Conservation (phyloP, 257 asterid species). For the Scutellaria minor region DNA sequence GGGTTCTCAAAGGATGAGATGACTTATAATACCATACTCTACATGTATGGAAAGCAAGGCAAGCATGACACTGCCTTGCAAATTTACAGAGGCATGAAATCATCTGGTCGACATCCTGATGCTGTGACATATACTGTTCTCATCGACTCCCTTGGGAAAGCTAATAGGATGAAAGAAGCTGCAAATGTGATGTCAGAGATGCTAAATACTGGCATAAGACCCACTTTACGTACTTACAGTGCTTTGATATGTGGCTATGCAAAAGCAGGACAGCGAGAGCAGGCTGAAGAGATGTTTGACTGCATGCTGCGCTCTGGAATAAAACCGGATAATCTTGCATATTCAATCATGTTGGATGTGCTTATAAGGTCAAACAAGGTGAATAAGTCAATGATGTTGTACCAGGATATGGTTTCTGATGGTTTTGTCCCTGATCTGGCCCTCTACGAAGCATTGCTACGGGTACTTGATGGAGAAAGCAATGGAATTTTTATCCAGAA, state of each 20-base stretch:
- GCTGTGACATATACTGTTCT: conserved; percentile 91
- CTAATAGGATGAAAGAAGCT: conserved; percentile 81
- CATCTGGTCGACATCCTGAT: conserved; percentile 81
- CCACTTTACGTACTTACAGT: conserved; percentile 85
- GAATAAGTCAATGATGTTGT: conserved; percentile 63
- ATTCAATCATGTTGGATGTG: conserved; percentile 81
- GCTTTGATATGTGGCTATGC: conserved; percentile 97
- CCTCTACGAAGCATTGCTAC: conserved; percentile 65
- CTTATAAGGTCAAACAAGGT: conserved; percentile 69
- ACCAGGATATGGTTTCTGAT: conserved; percentile 68
- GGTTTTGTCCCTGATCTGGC: conserved; percentile 73
- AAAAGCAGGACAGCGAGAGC: conserved; percentile 68
- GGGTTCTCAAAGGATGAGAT: conserved; percentile 89
- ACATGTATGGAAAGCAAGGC: conserved; percentile 86
- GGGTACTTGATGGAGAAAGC: conserved; percentile 59
- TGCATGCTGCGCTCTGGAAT: conserved; percentile 90
- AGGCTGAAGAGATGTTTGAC: conserved; percentile 73
- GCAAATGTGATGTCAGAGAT: conserved; percentile 86
- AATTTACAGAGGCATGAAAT: conserved; percentile 71
- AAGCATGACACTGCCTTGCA: conserved; percentile 72
- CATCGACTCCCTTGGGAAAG: conserved; percentile 89
- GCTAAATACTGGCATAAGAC: conserved; percentile 74
- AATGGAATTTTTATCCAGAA: conserved; percentile 51
- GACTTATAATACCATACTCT: conserved; percentile 87
- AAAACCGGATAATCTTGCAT: conserved; percentile 83